Evolutionary conservation across 1,284 basidiomycete species (phyloP), one percentile per base, ranked within the genome.

Genomic region (Ustilago bromivora): DNA sequence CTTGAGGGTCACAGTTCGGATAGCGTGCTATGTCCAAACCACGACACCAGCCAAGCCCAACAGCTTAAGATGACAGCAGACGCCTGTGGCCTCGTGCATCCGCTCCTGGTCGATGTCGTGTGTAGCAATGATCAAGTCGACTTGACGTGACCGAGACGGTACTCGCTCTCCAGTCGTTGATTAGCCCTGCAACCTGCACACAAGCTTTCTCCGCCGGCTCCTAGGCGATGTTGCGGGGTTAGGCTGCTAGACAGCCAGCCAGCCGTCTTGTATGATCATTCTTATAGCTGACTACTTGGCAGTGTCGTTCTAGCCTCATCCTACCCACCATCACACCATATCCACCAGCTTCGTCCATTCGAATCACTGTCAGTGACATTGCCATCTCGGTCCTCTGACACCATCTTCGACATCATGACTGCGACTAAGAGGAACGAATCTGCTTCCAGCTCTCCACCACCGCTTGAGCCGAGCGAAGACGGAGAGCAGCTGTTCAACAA

Each of bases 401-500:
- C 32, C 7, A 17, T 3, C 10, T 17, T 46, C 51, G 52, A 34
- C 34, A 51, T 13, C 19, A 71, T 71, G 63, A 32, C 46, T 17
- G 28, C 56, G 35, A 4, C 56, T 3, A 66, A 51, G 46, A 62
- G 52, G 15, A 71, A 62, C n/a, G 47, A 51, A n/a, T 19, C 54
- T 31, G 51, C 52, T 31, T 58, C 57, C 63, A 51, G 40, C 11
- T 57, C n/a, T 53, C 53, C 8, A 7, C 53, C 6, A 32, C 32
- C 11, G n/a, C 34, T 15, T 46, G 23, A 51, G 23, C 54, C 54
- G 23, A 31, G 36, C 23, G 56, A 66, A 23, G 57, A 62, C 19
- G 49, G 19, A 35, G 57, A 70, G 12, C 60, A 60, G 12, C 51
- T 61, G 19, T 47, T 71, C n/a, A 76, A 76, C 69, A 76, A 76